These are phyloP conservation scores for Quercus lobata DNA, from an alignment of 331 rosid species.

Conservation along the genomic window DNA sequence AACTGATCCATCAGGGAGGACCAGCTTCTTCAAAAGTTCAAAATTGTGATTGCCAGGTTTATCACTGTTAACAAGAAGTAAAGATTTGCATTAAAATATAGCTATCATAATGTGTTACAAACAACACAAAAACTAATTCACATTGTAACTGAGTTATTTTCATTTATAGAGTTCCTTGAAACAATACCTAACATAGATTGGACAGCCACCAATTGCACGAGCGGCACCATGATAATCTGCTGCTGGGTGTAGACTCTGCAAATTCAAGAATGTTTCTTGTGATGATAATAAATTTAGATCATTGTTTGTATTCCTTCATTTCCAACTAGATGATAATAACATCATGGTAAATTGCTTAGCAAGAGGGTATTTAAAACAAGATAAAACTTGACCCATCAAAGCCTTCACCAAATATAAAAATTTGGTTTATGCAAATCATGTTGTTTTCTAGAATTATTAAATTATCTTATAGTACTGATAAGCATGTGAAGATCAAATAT, in stretches of 20 bases:
- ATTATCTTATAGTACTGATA: background rate
- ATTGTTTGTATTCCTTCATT: background rate
- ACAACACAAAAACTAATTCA: background rate
- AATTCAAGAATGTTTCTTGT: background rate
- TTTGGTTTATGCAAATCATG: background rate
- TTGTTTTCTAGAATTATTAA: background rate
- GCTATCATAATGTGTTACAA: background rate
- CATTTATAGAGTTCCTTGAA: background rate
- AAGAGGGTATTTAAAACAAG: background rate
- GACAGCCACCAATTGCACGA: constrained; percentile 92
- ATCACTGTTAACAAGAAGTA: constrained; percentile 43
- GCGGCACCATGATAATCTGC: constrained; percentile 98
- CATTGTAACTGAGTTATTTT: background rate
- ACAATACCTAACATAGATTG: constrained; percentile 90
- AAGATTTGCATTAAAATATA: background rate
- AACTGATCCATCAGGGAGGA: constrained; percentile 92
- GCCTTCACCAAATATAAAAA: background rate
- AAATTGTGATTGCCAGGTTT: constrained; percentile 94
- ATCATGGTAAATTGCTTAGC: background rate
- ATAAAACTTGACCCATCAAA: background rate
- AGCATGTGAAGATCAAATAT: background rate
- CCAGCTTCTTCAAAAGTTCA: constrained; percentile 81
- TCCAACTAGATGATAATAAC: background rate
- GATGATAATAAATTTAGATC: background rate
- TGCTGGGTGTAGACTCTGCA: constrained; percentile 85